phyloP scores from a whole-genome alignment of 164 flowering plant species.

The Annona squamosa region DNA sequence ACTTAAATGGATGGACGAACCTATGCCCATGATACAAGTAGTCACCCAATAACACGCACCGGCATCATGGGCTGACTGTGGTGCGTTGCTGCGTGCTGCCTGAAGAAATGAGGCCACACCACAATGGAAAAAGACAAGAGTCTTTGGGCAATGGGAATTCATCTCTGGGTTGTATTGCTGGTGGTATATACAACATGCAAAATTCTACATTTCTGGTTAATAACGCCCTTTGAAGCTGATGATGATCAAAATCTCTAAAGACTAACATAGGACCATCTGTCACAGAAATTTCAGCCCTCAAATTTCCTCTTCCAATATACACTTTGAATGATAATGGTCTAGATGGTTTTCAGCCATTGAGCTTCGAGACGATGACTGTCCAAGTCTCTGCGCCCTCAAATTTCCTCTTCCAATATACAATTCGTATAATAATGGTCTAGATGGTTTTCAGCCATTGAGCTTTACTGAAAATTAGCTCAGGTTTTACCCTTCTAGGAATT shows the following conservation, averaged over 20 bases:
- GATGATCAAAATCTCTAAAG: neutral
- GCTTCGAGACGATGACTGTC: slow-evolving; percentile 11
- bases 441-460: slow-evolving; percentile 54
- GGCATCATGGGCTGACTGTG: too few relatives aligned
- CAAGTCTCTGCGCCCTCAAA: slow-evolving; percentile 28
- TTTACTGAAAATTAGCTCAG: slow-evolving; percentile 73
- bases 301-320: slow-evolving; percentile 1
- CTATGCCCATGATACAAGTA: too few relatives aligned
- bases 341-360: neutral
- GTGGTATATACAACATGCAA: slow-evolving; percentile 17
- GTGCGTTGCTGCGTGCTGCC: too few relatives aligned
- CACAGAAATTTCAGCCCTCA: neutral
- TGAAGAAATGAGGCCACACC: too few relatives aligned
- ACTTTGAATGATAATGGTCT: neutral
- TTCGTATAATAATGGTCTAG: slow-evolving; percentile 21
- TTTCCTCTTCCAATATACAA: slow-evolving; percentile 25
- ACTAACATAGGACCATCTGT: neutral
- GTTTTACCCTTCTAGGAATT: slow-evolving; percentile 88
- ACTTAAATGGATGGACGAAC: too few relatives aligned
- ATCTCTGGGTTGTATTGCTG: neutral
- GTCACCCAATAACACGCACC: too few relatives aligned
- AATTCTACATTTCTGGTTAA: slow-evolving; percentile 7
- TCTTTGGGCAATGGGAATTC: too few relatives aligned
- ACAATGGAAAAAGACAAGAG: too few relatives aligned
- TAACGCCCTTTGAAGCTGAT: neutral